Conservation (phyloP, 1,284 basidiomycete species). For the Termitomyces sp. region DNA sequence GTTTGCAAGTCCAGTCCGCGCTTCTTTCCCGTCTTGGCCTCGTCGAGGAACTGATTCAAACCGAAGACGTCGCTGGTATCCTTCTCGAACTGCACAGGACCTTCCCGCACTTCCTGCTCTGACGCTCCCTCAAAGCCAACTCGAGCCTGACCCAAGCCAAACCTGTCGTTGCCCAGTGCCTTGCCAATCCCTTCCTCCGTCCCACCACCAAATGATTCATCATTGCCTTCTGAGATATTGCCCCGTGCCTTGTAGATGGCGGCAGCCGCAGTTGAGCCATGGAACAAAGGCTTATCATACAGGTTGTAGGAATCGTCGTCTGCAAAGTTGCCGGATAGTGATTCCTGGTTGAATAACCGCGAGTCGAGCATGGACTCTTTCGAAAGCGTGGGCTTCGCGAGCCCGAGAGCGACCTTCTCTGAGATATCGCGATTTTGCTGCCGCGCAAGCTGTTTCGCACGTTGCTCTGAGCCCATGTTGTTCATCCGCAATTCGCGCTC, state of each 20-base stretch:
- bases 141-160: conserved; percentile 82
- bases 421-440: conserved; percentile 99
- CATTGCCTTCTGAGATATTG: conserved; percentile 78
- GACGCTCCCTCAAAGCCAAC: conserved; percentile 86
- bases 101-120: conserved; percentile 79
- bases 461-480: conserved; percentile 97
- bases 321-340: conserved; percentile 75
- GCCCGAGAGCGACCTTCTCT: conserved; percentile 95
- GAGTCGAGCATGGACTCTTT: conserved; percentile 98
- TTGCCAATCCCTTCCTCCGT: conserved; percentile 90
- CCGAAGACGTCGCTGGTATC: conserved; percentile 97
- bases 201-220: conserved; percentile 89
- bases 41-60: conserved; percentile 94
- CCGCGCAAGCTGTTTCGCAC: conserved; percentile 90
- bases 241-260: conserved; percentile 96
- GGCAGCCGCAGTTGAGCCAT: conserved; percentile 91
- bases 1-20: conserved; percentile 76
- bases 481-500: conserved; percentile 98
- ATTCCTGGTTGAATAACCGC: conserved; percentile 95
- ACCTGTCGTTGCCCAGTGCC: conserved; percentile 91
- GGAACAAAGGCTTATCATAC: conserved; percentile 94
- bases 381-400: conserved; percentile 92
- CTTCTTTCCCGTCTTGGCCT: conserved; percentile 92
- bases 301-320: conserved; percentile 92
- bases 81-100: conserved; percentile 99